Evolutionary conservation across 1,284 basidiomycete species (phyloP).

Genomic region (Heterobasidion irregulare): DNA sequence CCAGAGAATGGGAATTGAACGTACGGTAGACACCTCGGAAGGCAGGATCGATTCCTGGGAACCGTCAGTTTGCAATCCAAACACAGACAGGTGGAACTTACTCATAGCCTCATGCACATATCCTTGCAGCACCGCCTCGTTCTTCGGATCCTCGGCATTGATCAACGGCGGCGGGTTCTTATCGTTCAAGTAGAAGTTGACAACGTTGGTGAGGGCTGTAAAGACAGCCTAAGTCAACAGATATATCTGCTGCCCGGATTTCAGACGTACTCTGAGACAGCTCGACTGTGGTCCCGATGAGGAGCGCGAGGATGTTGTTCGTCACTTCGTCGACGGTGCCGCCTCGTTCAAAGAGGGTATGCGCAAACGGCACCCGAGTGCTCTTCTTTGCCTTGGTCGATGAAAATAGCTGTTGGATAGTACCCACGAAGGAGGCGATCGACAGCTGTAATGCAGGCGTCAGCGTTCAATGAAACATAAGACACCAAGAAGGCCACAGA

Average conservation of each 20-base stretch:
- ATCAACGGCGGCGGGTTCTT: conserved; percentile 25
- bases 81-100: conserved; percentile 26
- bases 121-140: conserved; percentile 30
- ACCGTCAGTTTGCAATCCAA: neutral
- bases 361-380: conserved; percentile 42
- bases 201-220: conserved; percentile 35
- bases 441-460: conserved; percentile 30
- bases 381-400: conserved; percentile 32
- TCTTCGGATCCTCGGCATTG: conserved; percentile 26
- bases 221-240: conserved; percentile 6
- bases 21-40: conserved; percentile 42
- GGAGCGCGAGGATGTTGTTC: conserved; percentile 63
- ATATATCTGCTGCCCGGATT: neutral
- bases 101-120: conserved; percentile 62
- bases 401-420: conserved; percentile 35
- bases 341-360: conserved; percentile 46
- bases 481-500: conserved; percentile 9
- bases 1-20: conserved; percentile 13
- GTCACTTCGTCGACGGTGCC: conserved; percentile 50
- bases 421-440: conserved; percentile 33
- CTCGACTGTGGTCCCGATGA: conserved; percentile 62
- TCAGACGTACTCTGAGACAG: conserved; percentile 48
- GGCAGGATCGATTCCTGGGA: conserved; percentile 39
- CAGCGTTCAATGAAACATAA: no score
- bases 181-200: conserved; percentile 55